Evolutionary conservation across 352 stramenopile species (phyloP), one percentile per base, ranked within the genome.

Genomic region (Elongisporangium prolatum): DNA sequence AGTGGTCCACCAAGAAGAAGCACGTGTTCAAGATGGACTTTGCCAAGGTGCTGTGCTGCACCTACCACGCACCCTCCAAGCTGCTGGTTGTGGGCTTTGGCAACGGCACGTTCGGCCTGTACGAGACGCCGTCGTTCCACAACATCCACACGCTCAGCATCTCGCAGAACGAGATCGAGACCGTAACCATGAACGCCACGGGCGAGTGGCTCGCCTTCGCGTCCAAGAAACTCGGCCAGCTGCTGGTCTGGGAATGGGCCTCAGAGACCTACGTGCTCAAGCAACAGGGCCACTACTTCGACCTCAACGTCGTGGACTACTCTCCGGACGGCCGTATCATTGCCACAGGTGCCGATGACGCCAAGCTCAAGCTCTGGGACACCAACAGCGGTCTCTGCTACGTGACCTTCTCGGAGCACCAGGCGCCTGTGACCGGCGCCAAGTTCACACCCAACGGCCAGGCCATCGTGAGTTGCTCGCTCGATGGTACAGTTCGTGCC

Each of bases 251-350:
- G 97, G 97, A 99, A 67, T 99, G 97, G 97, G 84, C 98, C 59
- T 98, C 92, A 0, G 98, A 99, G 84, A 99, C 96, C 20, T 99
- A 99, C 64, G 94, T 99, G 49, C 79, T 99, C 13, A 99, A 99
- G 75, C 98, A 99, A 74, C 96, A 99, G 64, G 97, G 97, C 50
- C 97, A 99, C 81, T 97, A 97, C 55, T 99, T 99, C 67, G 97
- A 98, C 61, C 88, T 99, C 62, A 98, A 98, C 64, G 78, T 89
- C 49, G 88, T 99, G 48, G 97, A 97, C 44, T 99, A 99, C 75
- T 98, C 94, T 17, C 96, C 96, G 0, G 97, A 99, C 63, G 97
- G 97, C 21, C 84, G 97, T 10, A 75, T 99, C 13, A 74, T 99
- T 40, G 97, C 95, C 28, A 99, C 97, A 3, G 98, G 98, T 28